Evolutionary conservation across 2,329 filamentous ascomycete species (phyloP).

Genomic region (Chlorencoelia australis): DNA sequence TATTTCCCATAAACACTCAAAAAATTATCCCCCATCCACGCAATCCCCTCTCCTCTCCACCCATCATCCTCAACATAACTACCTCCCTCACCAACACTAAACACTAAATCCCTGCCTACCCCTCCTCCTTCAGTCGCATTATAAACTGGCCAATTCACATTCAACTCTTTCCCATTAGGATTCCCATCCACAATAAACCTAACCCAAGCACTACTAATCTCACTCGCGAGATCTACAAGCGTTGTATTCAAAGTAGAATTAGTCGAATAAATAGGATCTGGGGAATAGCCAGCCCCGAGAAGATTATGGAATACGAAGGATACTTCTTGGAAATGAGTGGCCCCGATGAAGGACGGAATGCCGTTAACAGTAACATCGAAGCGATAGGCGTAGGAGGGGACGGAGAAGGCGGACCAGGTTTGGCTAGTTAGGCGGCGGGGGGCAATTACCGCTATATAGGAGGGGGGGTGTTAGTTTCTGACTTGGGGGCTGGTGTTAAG

Average conservation of each 20-base stretch:
- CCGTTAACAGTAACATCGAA: conserved; percentile 34
- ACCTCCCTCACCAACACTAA: background rate
- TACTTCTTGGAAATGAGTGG: conserved; percentile 38
- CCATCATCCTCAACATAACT: background rate
- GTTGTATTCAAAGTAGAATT: background rate
- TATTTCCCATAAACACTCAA: conserved; percentile 2
- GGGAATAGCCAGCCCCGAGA: conserved; percentile 34
- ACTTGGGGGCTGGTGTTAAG: too few relatives aligned
- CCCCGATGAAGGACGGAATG: conserved; percentile 17
- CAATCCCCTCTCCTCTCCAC: background rate
- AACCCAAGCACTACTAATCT: conserved; percentile 12
- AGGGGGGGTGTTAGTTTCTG: too few relatives aligned
- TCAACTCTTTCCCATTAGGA: conserved; percentile 8
- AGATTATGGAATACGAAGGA: conserved; percentile 45
- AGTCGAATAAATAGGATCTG: conserved; percentile 27
- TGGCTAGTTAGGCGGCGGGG: conserved; percentile 8
- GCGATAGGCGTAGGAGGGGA: conserved; percentile 30
- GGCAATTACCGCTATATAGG: conserved; percentile 6
- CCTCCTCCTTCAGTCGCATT: background rate
- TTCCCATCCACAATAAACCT: conserved; percentile 6
- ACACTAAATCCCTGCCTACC: background rate
- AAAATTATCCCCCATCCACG: background rate
- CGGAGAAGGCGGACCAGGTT: conserved; percentile 10
- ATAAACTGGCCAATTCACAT: background rate
- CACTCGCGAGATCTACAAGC: conserved; percentile 1